Conservation (phyloP, 176 grass and related monocot genomes). For the Eremochloa ophiuroides region DNA sequence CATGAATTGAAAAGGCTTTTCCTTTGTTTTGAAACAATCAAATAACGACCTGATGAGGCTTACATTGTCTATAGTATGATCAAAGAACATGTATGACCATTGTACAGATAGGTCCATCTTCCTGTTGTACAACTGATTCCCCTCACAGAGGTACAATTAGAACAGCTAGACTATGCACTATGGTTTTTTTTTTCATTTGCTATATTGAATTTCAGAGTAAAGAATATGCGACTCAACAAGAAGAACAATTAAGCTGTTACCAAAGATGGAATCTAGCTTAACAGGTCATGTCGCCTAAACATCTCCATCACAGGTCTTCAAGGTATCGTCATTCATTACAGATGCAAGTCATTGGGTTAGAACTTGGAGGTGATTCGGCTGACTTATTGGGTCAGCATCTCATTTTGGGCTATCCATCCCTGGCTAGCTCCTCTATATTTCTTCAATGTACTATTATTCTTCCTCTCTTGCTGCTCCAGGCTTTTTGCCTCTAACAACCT, state of each 20-base stretch:
- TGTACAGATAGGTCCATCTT: conserved; percentile 15
- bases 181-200: conserved; percentile 23
- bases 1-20: background rate
- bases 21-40: conserved; percentile 12
- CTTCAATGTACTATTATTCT: conserved; percentile 12
- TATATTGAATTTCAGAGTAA: conserved; percentile 28
- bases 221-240: conserved; percentile 8
- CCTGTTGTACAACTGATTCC: conserved; percentile 29
- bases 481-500: conserved; percentile 38
- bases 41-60: background rate
- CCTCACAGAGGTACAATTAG: conserved; percentile 24
- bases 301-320: conserved; percentile 9
- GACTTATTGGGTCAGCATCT: conserved; percentile 28
- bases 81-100: conserved; percentile 25
- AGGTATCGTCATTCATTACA: conserved; percentile 17
- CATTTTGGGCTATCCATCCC: conserved; percentile 21
- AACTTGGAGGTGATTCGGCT: conserved; percentile 32
- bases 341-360: conserved; percentile 18
- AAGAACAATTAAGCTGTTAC: conserved; percentile 13
- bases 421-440: conserved; percentile 26
- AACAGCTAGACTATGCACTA: conserved; percentile 24
- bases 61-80: conserved; percentile 11
- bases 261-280: conserved; percentile 12
- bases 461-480: conserved; percentile 19
- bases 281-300: conserved; percentile 19